phyloP scores from a whole-genome alignment of 2,329 filamentous ascomycete species.

The Penicillium sp. region DNA sequence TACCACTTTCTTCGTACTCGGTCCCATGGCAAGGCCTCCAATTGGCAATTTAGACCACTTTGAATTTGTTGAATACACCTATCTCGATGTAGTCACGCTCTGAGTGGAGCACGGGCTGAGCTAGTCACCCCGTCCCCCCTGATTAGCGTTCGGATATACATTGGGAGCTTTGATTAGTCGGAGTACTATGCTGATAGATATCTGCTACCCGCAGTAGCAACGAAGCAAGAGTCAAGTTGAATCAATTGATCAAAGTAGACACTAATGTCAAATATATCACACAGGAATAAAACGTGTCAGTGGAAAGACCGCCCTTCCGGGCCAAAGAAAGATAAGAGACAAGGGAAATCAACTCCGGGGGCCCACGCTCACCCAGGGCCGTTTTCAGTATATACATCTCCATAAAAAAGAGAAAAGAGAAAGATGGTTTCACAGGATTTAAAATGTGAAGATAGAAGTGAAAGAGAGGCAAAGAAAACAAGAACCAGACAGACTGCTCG shows the following conservation, averaged over 20 bases:
- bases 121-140: no score
- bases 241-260: background rate
- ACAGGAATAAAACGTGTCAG: background rate
- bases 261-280: background rate
- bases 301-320: background rate
- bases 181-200: background rate
- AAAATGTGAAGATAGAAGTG: background rate
- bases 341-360: slow-evolving; percentile 5
- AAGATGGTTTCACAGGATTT: no score
- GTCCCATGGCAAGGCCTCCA: background rate
- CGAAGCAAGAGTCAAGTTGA: background rate
- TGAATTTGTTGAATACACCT: no score
- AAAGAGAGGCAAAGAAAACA: background rate
- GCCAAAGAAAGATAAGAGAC: background rate
- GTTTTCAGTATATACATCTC: slow-evolving; percentile 10
- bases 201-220: background rate
- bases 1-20: background rate
- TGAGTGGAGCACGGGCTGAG: no score
- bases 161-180: no score
- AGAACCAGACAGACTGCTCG: background rate
- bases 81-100: no score
- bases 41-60: no score
- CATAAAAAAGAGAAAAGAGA: background rate
- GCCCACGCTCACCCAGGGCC: slow-evolving; percentile 5
- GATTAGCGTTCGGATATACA: no score